Conservation (phyloP, 768 basidiomycete species). For the Panaeolus papilionaceus region DNA sequence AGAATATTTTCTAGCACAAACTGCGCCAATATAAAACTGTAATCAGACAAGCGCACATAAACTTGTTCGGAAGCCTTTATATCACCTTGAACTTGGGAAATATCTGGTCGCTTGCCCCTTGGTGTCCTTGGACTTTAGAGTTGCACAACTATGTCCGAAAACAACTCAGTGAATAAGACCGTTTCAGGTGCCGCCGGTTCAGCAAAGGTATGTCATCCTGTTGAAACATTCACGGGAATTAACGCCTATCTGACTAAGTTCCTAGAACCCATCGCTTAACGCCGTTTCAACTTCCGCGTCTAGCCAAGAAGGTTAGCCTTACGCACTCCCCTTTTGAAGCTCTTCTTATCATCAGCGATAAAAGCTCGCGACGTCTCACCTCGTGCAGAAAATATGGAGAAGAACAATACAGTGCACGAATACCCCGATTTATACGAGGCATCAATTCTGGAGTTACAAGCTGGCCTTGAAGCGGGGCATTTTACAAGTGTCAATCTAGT, state of each 20-base stretch:
- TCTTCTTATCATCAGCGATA: not conserved
- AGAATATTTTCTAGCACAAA: not conserved
- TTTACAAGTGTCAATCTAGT: slow-evolving; percentile 69
- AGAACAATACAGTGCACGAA: slow-evolving; percentile 12
- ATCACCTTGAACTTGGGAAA: not conserved
- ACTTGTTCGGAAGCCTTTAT: no score
- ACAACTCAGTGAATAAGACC: not conserved
- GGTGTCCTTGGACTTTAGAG: not conserved
- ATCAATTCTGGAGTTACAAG: slow-evolving; percentile 58
- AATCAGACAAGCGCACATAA: not conserved
- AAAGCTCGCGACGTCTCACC: not conserved
- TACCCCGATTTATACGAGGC: slow-evolving; percentile 68
- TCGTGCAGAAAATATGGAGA: not conserved
- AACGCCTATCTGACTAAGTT: slow-evolving; percentile 2
- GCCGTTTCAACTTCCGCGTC: not conserved
- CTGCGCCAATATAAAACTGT: not conserved
- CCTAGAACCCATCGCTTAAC: not conserved
- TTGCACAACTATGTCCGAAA: not conserved
- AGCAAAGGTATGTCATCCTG: not conserved
- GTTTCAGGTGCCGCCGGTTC: not conserved
- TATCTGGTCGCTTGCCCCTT: not conserved
- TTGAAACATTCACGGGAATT: not conserved
- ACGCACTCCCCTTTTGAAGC: not conserved
- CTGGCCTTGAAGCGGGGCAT: slow-evolving; percentile 51
- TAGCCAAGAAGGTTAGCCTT: not conserved